These are phyloP conservation scores for Aristolochia fimbriata DNA, from an alignment of 164 flowering plant species.

Conservation along the genomic window DNA sequence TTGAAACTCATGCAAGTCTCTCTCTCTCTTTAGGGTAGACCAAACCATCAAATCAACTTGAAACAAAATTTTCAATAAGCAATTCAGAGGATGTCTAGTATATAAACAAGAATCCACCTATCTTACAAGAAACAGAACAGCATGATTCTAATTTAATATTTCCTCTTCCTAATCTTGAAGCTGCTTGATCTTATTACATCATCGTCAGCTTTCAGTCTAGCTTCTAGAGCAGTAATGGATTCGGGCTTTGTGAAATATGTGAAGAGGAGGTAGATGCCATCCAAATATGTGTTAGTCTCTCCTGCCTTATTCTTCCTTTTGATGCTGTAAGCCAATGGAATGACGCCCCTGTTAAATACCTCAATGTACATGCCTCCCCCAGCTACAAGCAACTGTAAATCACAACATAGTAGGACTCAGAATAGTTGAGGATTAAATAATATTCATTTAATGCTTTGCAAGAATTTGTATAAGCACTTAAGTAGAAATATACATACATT, in stretches of 20 bases:
- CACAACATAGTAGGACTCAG: too few relatives aligned
- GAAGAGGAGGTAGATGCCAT: slow-evolving; percentile 91
- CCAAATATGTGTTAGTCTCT: slow-evolving; percentile 78
- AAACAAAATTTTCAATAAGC: too few relatives aligned
- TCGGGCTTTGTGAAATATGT: slow-evolving; percentile 66
- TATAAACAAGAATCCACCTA: too few relatives aligned
- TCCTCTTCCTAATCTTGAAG: slow-evolving; percentile 73
- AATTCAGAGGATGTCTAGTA: too few relatives aligned
- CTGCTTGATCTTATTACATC: slow-evolving; percentile 65
- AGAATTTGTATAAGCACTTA: too few relatives aligned
- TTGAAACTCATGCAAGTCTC: too few relatives aligned
- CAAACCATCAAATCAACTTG: too few relatives aligned
- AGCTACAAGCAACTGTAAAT: slow-evolving; percentile 75
- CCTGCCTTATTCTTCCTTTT: slow-evolving; percentile 85
- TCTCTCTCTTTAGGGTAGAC: too few relatives aligned
- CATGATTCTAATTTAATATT: slow-evolving; percentile 17
- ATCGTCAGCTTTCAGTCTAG: slow-evolving; percentile 45
- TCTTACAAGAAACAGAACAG: too few relatives aligned
- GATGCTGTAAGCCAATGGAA: slow-evolving; percentile 84
- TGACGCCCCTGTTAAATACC: slow-evolving; percentile 91
- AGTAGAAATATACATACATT: too few relatives aligned
- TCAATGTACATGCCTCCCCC: slow-evolving; percentile 97
- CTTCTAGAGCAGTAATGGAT: slow-evolving; percentile 46
- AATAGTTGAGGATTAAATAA: too few relatives aligned
- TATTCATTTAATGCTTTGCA: too few relatives aligned